Conservation (phyloP, 116 monocot species). For the Dioscorea cayenensis region DNA sequence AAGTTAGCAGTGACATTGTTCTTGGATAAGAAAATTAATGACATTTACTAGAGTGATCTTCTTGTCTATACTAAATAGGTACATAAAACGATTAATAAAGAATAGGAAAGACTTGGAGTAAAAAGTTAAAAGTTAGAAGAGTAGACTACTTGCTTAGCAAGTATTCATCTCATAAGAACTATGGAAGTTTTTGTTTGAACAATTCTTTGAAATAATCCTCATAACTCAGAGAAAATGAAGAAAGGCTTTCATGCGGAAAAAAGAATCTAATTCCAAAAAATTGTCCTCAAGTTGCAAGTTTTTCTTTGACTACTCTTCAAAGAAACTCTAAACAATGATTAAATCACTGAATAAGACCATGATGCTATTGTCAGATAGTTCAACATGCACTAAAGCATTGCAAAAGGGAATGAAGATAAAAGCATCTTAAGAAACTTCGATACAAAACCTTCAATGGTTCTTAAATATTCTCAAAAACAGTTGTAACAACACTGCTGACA, state of each 20-base stretch:
- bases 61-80: no score
- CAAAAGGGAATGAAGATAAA: neutral
- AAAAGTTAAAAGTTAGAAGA: neutral
- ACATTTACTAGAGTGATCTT: no score
- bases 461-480: constrained; percentile 51
- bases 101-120: no score
- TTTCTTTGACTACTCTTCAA: constrained; percentile 60
- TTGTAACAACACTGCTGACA: constrained; percentile 39
- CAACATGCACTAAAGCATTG: neutral
- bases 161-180: constrained; percentile 54
- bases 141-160: neutral
- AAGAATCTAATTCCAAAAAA: constrained; percentile 47
- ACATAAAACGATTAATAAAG: no score
- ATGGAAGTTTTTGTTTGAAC: constrained; percentile 61
- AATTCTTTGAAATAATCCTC: constrained; percentile 66
- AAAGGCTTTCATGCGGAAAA: constrained; percentile 54
- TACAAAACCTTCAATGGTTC: constrained; percentile 35
- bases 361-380: constrained; percentile 5
- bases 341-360: constrained; percentile 43
- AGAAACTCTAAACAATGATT: constrained; percentile 72
- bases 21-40: no score
- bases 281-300: constrained; percentile 51
- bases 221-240: constrained; percentile 70
- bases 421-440: constrained; percentile 71
- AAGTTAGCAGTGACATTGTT: neutral